phyloP scores from a whole-genome alignment of 2,329 filamentous ascomycete genomes.

The Penicillium sp. region DNA sequence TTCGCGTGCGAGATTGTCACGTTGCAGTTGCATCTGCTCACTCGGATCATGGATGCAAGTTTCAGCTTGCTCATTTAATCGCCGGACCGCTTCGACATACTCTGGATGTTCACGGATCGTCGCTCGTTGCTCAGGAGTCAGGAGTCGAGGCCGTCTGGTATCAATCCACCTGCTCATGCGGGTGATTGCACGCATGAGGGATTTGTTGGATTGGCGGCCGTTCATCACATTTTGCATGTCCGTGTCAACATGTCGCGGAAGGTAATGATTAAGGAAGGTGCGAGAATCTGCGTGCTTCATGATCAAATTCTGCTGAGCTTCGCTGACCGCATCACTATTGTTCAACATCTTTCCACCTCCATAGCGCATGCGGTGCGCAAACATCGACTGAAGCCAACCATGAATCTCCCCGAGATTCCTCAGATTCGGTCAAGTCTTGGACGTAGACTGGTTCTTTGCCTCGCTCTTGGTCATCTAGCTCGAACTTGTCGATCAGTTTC shows the following conservation, averaged over 20 bases:
- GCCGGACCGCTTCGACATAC: constrained; percentile 6
- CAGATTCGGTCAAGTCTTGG: constrained; percentile 14
- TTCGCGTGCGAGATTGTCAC: constrained; percentile 5
- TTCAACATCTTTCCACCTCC: constrained; percentile 20
- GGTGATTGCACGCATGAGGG: constrained; percentile 8
- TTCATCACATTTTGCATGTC: constrained; percentile 21
- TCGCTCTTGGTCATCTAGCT: constrained; percentile 6
- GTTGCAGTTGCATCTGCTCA: neutral
- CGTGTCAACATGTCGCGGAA: constrained; percentile 9
- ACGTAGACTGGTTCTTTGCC: constrained; percentile 14
- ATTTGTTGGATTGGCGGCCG: constrained; percentile 16
- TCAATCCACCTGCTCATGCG: constrained; percentile 21
- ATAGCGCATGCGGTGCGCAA: constrained; percentile 24
- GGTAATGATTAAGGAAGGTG: constrained; percentile 28
- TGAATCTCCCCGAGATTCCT: constrained; percentile 20
- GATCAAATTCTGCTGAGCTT: constrained; percentile 23
- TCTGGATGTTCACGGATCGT: constrained; percentile 7
- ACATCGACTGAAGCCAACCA: constrained; percentile 19
- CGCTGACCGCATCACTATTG: constrained; percentile 23
- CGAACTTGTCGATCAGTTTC: constrained; percentile 15
- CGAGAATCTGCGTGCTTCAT: constrained; percentile 20
- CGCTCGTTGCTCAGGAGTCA: neutral
- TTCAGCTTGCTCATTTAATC: constrained; percentile 3
- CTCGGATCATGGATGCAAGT: neutral
- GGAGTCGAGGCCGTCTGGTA: constrained; percentile 10